Percentiles rank a stretch among this genome's conserved stretches.
Conservation (phyloP, 257 asterid species). For the Thymus mandschuricus region DNA sequence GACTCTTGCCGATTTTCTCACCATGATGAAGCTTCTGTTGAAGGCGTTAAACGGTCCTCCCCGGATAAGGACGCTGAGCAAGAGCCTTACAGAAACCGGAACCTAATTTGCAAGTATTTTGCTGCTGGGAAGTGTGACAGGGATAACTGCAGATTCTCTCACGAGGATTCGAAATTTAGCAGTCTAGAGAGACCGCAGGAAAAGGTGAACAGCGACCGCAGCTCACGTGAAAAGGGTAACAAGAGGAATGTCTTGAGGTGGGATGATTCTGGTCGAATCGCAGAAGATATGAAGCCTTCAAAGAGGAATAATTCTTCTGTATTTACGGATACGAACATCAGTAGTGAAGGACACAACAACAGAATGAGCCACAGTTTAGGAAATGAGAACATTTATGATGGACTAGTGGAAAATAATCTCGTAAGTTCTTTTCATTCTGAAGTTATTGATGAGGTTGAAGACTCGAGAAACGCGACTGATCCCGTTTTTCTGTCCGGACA, state of each 20-base stretch:
- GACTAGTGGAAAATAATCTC: constrained; percentile 36
- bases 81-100: constrained; percentile 43
- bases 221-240: constrained; percentile 34
- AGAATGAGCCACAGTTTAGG: constrained; percentile 39
- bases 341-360: constrained; percentile 33
- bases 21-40: constrained; percentile 52
- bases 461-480: constrained; percentile 38
- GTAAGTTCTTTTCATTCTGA: constrained; percentile 40
- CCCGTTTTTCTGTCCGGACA: constrained; percentile 47
- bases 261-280: constrained; percentile 37
- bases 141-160: constrained; percentile 76
- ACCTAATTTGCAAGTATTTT: constrained; percentile 68
- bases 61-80: constrained; percentile 47
- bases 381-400: constrained; percentile 42
- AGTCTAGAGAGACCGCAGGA: constrained; percentile 44
- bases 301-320: constrained; percentile 35
- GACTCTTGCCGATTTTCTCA: constrained; percentile 83
- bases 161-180: constrained; percentile 50
- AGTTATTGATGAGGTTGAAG: constrained; percentile 43
- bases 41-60: constrained; percentile 44
- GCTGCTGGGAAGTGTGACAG: constrained; percentile 76
- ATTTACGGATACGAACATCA: constrained; percentile 14
- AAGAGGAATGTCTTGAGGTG: constrained; percentile 41
- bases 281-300: constrained; percentile 38
- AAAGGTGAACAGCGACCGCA: constrained; percentile 40